A percentile compares a stretch with the other conserved stretches of the same genome.
Conservation (phyloP, 2,329 filamentous ascomycete genomes). For the Thelonectria rubi region DNA sequence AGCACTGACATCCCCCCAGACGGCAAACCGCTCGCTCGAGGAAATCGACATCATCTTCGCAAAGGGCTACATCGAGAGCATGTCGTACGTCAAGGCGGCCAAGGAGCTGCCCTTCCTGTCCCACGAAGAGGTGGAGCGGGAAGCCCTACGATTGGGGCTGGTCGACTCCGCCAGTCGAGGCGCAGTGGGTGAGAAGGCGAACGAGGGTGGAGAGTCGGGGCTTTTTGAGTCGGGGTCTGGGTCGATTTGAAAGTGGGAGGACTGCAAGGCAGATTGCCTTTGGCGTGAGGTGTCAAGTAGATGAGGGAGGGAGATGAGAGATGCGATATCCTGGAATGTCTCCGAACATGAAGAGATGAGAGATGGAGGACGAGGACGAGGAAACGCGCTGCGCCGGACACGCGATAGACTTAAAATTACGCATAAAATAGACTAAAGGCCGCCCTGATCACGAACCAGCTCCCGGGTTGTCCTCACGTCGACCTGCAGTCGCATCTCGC, state of each 20-base stretch:
- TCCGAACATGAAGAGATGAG: too few relatives aligned
- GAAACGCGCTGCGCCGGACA: too few relatives aligned
- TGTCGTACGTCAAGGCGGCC: constrained; percentile 66
- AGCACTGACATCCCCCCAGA: constrained; percentile 34
- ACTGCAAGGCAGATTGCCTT: not conserved
- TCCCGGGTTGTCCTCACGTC: too few relatives aligned
- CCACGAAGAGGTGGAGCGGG: constrained; percentile 61
- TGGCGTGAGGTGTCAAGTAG: too few relatives aligned
- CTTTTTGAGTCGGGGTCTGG: not conserved
- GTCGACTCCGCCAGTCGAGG: constrained; percentile 27
- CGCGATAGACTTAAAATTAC: too few relatives aligned
- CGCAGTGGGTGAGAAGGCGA: constrained; percentile 33
- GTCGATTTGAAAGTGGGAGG: not conserved
- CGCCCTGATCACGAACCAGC: too few relatives aligned
- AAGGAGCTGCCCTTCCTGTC: constrained; percentile 64
- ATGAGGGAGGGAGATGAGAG: too few relatives aligned
- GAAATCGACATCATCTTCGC: constrained; percentile 69
- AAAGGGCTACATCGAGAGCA: constrained; percentile 67
- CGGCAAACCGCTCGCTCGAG: constrained; percentile 56
- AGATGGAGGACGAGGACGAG: too few relatives aligned
- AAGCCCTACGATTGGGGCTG: constrained; percentile 46
- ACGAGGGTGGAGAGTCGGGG: constrained; percentile 8
- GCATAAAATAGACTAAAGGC: too few relatives aligned
- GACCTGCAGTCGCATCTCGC: too few relatives aligned
- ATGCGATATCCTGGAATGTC: too few relatives aligned